These are phyloP conservation scores for Spathaspora passalidarum DNA, from an alignment of 805 yeast genomes.

Conservation along the genomic window DNA sequence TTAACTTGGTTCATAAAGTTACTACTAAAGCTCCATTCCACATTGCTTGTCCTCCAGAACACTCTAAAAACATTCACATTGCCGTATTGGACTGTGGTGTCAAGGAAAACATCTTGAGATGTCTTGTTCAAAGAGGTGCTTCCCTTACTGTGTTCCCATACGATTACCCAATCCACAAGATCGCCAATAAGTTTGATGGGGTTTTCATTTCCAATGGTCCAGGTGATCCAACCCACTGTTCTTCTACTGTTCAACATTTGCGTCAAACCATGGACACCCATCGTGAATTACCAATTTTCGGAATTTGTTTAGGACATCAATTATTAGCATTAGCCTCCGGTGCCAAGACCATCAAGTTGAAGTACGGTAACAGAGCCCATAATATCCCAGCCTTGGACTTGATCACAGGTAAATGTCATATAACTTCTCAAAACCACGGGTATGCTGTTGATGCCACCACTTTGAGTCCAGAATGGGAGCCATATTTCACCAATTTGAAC, in stretches of 20 bases:
- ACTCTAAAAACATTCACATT: slow-evolving; percentile 62
- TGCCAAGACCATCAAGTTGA: slow-evolving; percentile 87
- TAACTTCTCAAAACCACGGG: slow-evolving; percentile 98
- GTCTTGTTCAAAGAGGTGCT: slow-evolving; percentile 92
- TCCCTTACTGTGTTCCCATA: slow-evolving; percentile 95
- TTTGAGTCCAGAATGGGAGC: slow-evolving; percentile 73
- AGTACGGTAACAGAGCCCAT: slow-evolving; percentile 98
- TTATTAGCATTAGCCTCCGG: slow-evolving; percentile 93
- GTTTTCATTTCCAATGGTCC: slow-evolving; percentile 94
- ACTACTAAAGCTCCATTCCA: slow-evolving; percentile 95
- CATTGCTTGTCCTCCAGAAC: slow-evolving; percentile 58
- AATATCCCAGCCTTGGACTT: slow-evolving; percentile 94
- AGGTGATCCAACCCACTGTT: slow-evolving; percentile 94
- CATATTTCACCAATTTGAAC: slow-evolving; percentile 85
- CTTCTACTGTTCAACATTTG: slow-evolving; percentile 71
- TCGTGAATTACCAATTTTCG: slow-evolving; percentile 83
- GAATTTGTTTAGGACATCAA: slow-evolving; percentile 98
- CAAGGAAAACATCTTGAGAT: slow-evolving; percentile 93
- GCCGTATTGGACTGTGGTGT: slow-evolving; percentile 98
- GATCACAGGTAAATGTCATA: slow-evolving; percentile 89
- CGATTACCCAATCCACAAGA: slow-evolving; percentile 87
- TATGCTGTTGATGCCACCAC: slow-evolving; percentile 89
- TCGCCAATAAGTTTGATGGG: slow-evolving; percentile 92
- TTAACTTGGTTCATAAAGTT: slow-evolving; percentile 88
- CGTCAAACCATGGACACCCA: slow-evolving; percentile 62